Base-by-base conservation (phyloP, 148 eudicot genomes). In the Nepenthes mirabilis region DNA sequence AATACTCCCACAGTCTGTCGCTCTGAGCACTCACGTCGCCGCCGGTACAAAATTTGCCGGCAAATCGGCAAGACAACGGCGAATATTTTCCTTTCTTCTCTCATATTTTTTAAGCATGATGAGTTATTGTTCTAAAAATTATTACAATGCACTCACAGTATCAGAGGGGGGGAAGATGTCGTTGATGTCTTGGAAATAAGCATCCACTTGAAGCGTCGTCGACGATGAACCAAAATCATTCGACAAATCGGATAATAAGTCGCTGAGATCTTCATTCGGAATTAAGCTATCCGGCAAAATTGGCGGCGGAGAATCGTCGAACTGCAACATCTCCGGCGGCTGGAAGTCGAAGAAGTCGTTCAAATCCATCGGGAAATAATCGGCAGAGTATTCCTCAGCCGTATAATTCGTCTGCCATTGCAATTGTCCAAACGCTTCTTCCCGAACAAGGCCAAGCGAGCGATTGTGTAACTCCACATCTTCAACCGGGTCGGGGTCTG, bases 171-270 rank as follows among this genome's bases (percentile, higher is more conserved):
- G 76, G 37, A 40, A 3, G 0, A 75, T 72, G 43, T 82, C 88
- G 1, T 68, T 56, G 11, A 75, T 76, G 45, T 89, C 97, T 65
- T 79, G 79, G 51, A 83, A 86, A 55, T 70, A 83, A 65, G 86
- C 88, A 11, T 89, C 94, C 1, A 81, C 81, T 52, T 72, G 78
- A n/a, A 72, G 47, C 57, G 68, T 43, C 6, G 70, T 45, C 23
- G 68, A 32, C 6, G 80, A 37, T 1, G 72, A 69, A 43, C 75
- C 75, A 1, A 79, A 72, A 14, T 58, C 66, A 32, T 36, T 53
- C 1, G 23, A 36, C 59, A 34, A 52, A 52, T 83, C 85, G 8
- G 50, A 43, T 3, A 73, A 62, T n/a, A 69, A 33, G 2, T 77
- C 82, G 5, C 65, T 14, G 7, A 74, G 60, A 33, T 70, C 76